These are phyloP conservation scores for Crassisporium funariophilum DNA, from an alignment of 768 basidiomycete species.

Conservation along the genomic window DNA sequence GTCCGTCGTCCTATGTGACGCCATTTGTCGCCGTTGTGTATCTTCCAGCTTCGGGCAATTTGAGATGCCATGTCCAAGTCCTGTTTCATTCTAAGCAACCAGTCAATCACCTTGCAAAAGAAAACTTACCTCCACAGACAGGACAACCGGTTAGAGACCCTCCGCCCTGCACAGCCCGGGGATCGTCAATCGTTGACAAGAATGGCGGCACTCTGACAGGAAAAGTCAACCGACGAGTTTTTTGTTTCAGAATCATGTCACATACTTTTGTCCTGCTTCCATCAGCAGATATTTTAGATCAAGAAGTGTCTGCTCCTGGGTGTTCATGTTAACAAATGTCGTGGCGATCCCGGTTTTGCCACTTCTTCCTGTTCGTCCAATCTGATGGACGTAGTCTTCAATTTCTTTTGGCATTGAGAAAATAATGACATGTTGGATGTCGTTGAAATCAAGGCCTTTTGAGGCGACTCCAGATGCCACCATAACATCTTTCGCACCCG, in stretches of 20 bases:
- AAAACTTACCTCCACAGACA: conserved; percentile 83
- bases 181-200: conserved; percentile 87
- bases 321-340: conserved; percentile 98
- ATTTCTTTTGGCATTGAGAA: conserved; percentile 99
- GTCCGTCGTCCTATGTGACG: conserved; percentile 74
- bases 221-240: conserved; percentile 7
- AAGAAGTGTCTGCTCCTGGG: conserved; percentile 91
- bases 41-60: conserved; percentile 99
- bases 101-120: not conserved
- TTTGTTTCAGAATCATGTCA: conserved; percentile 1
- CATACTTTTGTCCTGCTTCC: conserved; percentile 97
- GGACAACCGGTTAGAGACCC: conserved; percentile 86
- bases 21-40: conserved; percentile 86
- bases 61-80: conserved; percentile 90
- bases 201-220: conserved; percentile 86
- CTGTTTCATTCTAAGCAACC: conserved; percentile 34
- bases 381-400: conserved; percentile 99
- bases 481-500: conserved; percentile 98
- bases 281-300: conserved; percentile 96
- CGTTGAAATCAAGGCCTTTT: conserved; percentile 98
- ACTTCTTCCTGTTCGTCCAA: conserved; percentile 95
- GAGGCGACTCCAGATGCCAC: conserved; percentile 98
- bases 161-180: conserved; percentile 77
- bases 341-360: conserved; percentile 99
- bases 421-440: conserved; percentile 98